These are phyloP conservation scores for Cardiospermum halicacabum DNA, from an alignment of 345 rosid genomes.

Conservation along the genomic window DNA sequence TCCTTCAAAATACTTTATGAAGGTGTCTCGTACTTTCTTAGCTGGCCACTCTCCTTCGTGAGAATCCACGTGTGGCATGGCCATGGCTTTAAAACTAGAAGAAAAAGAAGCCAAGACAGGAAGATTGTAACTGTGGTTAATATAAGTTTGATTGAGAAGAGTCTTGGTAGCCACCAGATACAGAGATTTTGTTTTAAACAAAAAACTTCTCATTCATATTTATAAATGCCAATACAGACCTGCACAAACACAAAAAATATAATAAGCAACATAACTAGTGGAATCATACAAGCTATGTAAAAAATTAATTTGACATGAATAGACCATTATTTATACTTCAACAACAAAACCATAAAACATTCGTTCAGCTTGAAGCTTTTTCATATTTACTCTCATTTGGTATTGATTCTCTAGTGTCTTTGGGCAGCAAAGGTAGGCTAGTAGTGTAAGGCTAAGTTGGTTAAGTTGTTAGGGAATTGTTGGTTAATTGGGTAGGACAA, in stretches of 20 bases:
- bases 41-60: conserved; percentile 54
- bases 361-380: too few species aligned
- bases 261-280: not conserved
- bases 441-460: too few species aligned
- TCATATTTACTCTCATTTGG: too few species aligned
- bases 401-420: too few species aligned
- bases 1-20: conserved; percentile 55
- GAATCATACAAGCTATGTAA: not conserved
- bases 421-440: too few species aligned
- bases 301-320: not conserved
- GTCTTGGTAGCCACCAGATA: conserved; percentile 8
- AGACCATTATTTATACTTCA: too few species aligned
- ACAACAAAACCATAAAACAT: not conserved
- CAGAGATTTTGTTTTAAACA: conserved; percentile 2
- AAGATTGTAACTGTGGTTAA: not conserved
- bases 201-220: not conserved
- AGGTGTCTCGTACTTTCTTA: conserved; percentile 69
- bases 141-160: not conserved
- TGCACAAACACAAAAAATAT: not conserved
- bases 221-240: not conserved
- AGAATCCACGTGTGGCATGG: conserved; percentile 2
- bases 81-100: not conserved
- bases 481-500: too few species aligned
- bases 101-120: not conserved
- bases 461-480: too few species aligned